Evolutionary conservation across 2,329 filamentous ascomycete genomes (phyloP), one percentile per base, ranked within the genome.

Genomic region (Malbranchea cinnamomea): DNA sequence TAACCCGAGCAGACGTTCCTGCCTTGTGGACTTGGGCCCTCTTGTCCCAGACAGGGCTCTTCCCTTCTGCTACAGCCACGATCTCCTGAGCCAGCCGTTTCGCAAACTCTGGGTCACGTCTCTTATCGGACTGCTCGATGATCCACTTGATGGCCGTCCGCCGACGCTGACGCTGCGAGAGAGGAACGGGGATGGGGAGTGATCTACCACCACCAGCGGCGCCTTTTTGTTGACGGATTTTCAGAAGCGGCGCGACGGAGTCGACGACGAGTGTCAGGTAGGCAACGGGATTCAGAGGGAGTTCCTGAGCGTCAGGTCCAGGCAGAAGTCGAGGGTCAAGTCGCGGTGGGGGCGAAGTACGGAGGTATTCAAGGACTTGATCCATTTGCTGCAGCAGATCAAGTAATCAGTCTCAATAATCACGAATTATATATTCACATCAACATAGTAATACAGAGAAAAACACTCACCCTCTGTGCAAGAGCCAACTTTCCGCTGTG

Each of bases 241-340:
- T 77, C 47, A 98, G 63, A 10, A 98, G 68, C 6, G 89, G 89
- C 2, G 85, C 82, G 14, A 98, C 78, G 6, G 82, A 91, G 64
- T 98, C 89, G 46, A 98, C 75, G 18, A 85, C 84, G 18, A 91
- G 67, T 8, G 78, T 82, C 27, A 98, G 74, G 60, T 95, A 98
- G 32, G 81, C 69, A 32, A 91, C 67, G 2, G 89, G 89, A 55
- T 94, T 81, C 18, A 93, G 71, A 2, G 89, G 84, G 6, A 98
- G 76, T 44, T 87, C 76, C 3, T 68, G 62, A 14, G 80, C 65
- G 1, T 84, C 80, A 1, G 85, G 82, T 33, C 80, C 80, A 2
- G 83, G 78, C 24, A 60, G 44, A 23, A 60, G 52, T 36, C 66
- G 59, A 13, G 80, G 71, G 53, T 76, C 81, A 49, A 78, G 64